Evolutionary conservation across 1,139 yeast genomes (phyloP).

Genomic region (Protomyces lactucae-debilis): DNA sequence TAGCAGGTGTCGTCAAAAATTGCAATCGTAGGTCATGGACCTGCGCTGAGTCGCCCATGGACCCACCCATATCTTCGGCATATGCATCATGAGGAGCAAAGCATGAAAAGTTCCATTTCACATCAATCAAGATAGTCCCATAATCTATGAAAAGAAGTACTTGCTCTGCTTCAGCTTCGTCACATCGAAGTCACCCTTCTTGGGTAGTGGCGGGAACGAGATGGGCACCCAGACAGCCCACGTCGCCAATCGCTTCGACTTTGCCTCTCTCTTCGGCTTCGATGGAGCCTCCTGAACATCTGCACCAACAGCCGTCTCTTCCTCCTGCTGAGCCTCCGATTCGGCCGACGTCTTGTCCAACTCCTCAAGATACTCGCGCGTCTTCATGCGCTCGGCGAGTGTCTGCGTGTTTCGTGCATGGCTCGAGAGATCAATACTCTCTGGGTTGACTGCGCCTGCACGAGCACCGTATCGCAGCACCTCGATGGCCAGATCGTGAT

Average conservation of each 20-base stretch:
- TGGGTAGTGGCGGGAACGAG: constrained; percentile 67
- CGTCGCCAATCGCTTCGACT: background rate
- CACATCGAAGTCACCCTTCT: constrained; percentile 81
- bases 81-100: background rate
- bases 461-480: constrained; percentile 9
- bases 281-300: constrained; percentile 2
- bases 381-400: background rate
- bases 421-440: background rate
- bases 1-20: too few species aligned
- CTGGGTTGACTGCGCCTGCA: background rate
- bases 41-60: too few species aligned
- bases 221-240: constrained; percentile 37
- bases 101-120: background rate
- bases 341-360: constrained; percentile 30
- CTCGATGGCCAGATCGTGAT: constrained; percentile 4
- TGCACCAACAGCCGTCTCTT: constrained; percentile 20
- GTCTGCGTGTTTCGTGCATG: background rate
- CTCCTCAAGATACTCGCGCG: constrained; percentile 25
- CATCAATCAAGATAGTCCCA: background rate
- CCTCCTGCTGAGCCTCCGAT: constrained; percentile 10
- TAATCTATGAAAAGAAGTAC: constrained; percentile 61
- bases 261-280: background rate
- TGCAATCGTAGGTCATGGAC: too few species aligned
- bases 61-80: background rate
- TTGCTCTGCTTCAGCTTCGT: constrained; percentile 62